Evolutionary conservation across 306 rosid species (phyloP).

Genomic region (Lagenaria siceraria): DNA sequence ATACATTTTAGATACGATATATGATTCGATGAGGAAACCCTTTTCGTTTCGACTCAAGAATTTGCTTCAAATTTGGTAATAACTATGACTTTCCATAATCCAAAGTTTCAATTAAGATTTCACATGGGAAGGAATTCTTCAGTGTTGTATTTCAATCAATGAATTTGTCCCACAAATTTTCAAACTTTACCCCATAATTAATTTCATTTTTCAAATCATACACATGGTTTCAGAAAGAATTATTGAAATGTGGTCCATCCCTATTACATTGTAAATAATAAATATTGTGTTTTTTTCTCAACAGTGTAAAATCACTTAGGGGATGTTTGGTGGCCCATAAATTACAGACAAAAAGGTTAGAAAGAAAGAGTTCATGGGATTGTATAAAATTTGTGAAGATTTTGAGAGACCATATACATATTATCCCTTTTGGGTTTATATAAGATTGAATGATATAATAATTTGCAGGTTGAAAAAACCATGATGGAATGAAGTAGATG

Average conservation of each 20-base stretch:
- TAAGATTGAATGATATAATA: background rate
- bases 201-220: background rate
- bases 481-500: slow-evolving; percentile 1
- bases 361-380: background rate
- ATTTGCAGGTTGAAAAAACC: background rate
- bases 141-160: background rate
- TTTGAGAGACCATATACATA: background rate
- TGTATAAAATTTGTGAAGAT: background rate
- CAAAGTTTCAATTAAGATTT: background rate
- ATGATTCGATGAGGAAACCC: background rate
- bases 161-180: background rate
- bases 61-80: background rate
- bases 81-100: background rate
- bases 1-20: background rate
- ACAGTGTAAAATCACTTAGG: background rate
- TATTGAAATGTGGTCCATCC: background rate
- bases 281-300: background rate
- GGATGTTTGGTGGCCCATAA: too few species aligned
- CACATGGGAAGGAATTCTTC: background rate
- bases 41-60: background rate
- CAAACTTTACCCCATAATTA: background rate
- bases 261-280: background rate
- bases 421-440: background rate
- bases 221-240: background rate
- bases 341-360: background rate